Conservation (phyloP, 179 eudicot species). For the Beta corolliflora region DNA sequence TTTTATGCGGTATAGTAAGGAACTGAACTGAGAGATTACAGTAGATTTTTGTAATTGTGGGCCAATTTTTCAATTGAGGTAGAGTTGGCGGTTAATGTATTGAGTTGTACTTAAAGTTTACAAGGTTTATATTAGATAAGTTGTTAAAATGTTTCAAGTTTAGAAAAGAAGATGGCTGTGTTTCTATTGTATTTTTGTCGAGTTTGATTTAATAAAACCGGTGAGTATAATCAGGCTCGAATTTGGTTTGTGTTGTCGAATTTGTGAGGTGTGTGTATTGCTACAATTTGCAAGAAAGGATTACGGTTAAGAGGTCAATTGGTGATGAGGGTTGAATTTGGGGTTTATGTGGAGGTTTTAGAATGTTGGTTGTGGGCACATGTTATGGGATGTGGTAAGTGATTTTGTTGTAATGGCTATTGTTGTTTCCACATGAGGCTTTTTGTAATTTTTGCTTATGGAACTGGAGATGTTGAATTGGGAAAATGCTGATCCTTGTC, state of each 20-base stretch:
- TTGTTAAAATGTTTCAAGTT: background rate
- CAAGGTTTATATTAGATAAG: background rate
- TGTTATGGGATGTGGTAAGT: background rate
- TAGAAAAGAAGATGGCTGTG: background rate
- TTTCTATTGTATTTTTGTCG: background rate
- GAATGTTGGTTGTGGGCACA: too few species aligned
- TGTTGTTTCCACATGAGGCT: background rate
- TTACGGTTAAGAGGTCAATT: too few species aligned
- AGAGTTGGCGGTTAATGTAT: background rate
- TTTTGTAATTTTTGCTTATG: background rate
- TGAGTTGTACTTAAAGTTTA: background rate
- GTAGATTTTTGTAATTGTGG: background rate
- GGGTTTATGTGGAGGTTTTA: background rate
- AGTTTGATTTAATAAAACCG: background rate
- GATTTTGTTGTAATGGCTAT: background rate
- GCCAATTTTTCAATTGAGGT: background rate
- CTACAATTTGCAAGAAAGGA: too few species aligned
- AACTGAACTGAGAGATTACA: background rate
- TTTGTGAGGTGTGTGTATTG: too few species aligned
- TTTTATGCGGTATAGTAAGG: background rate
- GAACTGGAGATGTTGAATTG: background rate
- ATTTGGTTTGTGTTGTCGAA: too few species aligned
- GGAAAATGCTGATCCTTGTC: background rate
- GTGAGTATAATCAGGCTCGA: background rate
- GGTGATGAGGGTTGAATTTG: background rate